These are phyloP conservation scores for Capsicum pubescens DNA, from an alignment of 257 asterid species.

Conservation along the genomic window DNA sequence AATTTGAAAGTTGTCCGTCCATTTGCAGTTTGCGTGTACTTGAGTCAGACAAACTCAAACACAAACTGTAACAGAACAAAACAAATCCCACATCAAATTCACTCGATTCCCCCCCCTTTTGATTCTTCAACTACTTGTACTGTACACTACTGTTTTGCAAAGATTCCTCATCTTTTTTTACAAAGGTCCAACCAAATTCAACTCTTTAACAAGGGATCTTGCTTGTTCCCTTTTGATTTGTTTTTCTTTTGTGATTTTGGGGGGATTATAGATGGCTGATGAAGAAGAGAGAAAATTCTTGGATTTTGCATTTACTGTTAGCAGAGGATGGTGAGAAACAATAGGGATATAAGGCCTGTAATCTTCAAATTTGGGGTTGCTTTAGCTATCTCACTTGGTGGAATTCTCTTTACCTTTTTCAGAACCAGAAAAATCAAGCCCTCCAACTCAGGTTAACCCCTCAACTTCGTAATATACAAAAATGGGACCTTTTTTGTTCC, in stretches of 20 bases:
- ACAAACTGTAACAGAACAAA: not conserved
- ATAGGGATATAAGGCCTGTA: slow-evolving; percentile 57
- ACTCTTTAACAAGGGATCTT: slow-evolving; percentile 2
- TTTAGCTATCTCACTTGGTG: slow-evolving; percentile 77
- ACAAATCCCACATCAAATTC: not conserved
- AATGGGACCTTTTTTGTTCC: not conserved
- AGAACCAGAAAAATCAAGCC: slow-evolving; percentile 48
- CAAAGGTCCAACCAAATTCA: not conserved
- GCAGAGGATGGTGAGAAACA: slow-evolving; percentile 43
- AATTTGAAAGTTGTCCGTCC: slow-evolving; percentile 1
- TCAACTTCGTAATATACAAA: not conserved
- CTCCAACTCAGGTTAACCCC: slow-evolving; percentile 55
- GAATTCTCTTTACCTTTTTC: slow-evolving; percentile 62
- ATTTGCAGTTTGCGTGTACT: not conserved
- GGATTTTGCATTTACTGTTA: not conserved
- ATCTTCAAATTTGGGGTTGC: slow-evolving; percentile 74
- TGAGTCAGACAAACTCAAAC: slow-evolving; percentile 6
- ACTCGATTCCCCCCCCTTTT: not conserved
- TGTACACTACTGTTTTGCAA: not conserved
- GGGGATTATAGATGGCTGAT: not conserved
- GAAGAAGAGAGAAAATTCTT: not conserved
- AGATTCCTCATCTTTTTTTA: not conserved
- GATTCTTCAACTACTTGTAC: not conserved
- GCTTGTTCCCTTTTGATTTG: not conserved
- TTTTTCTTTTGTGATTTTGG: not conserved